phyloP scores from a whole-genome alignment of 2,329 filamentous ascomycete species.

The Cordyceps farinosa region DNA sequence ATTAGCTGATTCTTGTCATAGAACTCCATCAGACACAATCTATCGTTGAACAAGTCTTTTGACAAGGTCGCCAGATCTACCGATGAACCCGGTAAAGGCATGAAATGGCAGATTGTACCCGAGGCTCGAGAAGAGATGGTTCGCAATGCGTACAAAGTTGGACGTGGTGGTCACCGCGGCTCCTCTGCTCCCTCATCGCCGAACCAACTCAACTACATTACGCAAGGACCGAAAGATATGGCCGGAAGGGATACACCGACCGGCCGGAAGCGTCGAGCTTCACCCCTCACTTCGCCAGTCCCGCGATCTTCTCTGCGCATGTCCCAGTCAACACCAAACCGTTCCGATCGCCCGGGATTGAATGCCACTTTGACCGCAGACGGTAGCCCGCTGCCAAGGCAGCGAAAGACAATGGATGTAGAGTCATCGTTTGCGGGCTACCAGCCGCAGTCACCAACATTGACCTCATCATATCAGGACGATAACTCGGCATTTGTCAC shows the following conservation, averaged over 20 bases:
- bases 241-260: slow-evolving; percentile 49
- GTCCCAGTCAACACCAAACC: slow-evolving; percentile 57
- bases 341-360: slow-evolving; percentile 38
- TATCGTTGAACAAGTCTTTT: slow-evolving; percentile 92
- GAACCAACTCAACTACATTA: slow-evolving; percentile 57
- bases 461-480: slow-evolving; percentile 61
- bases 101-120: slow-evolving; percentile 95
- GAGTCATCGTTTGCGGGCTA: slow-evolving; percentile 47
- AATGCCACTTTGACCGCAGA: slow-evolving; percentile 45
- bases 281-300: slow-evolving; percentile 53
- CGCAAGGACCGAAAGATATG: slow-evolving; percentile 55
- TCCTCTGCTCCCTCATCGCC: slow-evolving; percentile 70
- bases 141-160: slow-evolving; percentile 62
- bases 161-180: slow-evolving; percentile 61
- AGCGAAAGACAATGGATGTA: slow-evolving; percentile 44
- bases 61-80: slow-evolving; percentile 89
- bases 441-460: slow-evolving; percentile 55
- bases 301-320: slow-evolving; percentile 47
- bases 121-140: slow-evolving; percentile 85
- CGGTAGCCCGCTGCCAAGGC: slow-evolving; percentile 59
- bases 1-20: slow-evolving; percentile 32
- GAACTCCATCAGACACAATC: slow-evolving; percentile 96
- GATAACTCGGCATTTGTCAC: slow-evolving; percentile 63
- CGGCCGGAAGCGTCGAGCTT: slow-evolving; percentile 54
- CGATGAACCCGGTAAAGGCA: slow-evolving; percentile 95